Evolutionary conservation across 345 rosid species (phyloP).

Genomic region (Populus deltoides): DNA sequence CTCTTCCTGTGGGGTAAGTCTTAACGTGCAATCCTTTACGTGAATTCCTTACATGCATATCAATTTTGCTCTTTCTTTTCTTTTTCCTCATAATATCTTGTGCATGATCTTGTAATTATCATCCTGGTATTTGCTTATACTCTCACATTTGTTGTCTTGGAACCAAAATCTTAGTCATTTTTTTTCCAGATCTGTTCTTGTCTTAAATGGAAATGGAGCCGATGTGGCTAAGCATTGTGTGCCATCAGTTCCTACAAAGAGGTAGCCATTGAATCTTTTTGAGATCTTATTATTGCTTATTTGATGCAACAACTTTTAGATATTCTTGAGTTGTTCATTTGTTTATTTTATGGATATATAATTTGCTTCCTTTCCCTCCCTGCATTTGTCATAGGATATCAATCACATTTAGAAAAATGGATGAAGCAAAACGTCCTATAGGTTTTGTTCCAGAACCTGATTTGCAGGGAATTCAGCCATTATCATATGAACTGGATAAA

Average conservation of each 20-base stretch:
- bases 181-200: conserved; percentile 76
- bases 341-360: neutral
- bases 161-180: conserved; percentile 9
- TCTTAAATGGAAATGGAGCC: conserved; percentile 82
- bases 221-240: conserved; percentile 93
- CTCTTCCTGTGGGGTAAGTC: conserved; percentile 86
- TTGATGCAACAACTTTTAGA: neutral
- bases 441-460: conserved; percentile 72
- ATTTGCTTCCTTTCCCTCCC: neutral
- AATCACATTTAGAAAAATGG: conserved; percentile 95
- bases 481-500: conserved; percentile 39
- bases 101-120: neutral
- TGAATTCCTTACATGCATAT: neutral
- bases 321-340: neutral
- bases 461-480: conserved; percentile 68
- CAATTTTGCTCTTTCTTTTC: neutral
- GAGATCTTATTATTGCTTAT: neutral
- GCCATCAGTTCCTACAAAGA: conserved; percentile 84
- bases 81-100: neutral
- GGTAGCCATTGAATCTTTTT: conserved; percentile 39
- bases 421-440: conserved; percentile 64
- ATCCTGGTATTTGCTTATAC: neutral
- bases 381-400: conserved; percentile 63
- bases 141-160: neutral
- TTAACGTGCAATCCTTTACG: neutral